Evolutionary conservation across 495 filamentous ascomycete genomes (phyloP).

Genomic region (Durotheca rogersii): DNA sequence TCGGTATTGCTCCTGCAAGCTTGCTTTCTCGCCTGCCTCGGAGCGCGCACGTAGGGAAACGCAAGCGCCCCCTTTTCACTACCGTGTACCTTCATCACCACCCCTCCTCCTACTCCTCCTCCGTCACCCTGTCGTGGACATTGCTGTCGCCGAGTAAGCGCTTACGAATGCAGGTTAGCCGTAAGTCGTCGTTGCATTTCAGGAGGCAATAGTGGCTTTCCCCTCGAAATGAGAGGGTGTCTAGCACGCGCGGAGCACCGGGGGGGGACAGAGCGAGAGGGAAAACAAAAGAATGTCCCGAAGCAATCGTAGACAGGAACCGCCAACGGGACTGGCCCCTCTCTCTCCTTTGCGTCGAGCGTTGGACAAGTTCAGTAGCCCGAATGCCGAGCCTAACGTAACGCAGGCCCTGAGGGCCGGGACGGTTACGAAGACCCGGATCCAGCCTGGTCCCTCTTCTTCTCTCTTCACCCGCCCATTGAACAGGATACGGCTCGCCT

Average conservation of each 20-base stretch:
- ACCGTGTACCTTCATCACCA: no score
- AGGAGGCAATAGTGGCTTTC: neutral
- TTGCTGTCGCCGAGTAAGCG: neutral
- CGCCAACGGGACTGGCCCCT: no score
- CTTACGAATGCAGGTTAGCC: neutral
- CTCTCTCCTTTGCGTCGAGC: no score
- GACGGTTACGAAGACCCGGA: neutral
- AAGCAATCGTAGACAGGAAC: no score
- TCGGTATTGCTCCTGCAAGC: constrained; percentile 36
- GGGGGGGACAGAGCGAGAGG: no score
- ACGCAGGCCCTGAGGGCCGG: constrained; percentile 4
- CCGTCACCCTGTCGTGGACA: neutral
- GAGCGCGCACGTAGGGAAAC: no score
- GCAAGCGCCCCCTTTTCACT: neutral
- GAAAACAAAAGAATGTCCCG: no score
- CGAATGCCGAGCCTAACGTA: constrained; percentile 19
- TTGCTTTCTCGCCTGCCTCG: no score
- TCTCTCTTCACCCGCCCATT: constrained; percentile 2
- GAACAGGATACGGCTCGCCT: constrained; percentile 7
- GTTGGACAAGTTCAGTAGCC: no score
- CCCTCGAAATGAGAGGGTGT: no score
- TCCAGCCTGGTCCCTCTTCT: neutral
- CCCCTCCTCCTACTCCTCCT: neutral
- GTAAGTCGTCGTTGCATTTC: neutral
- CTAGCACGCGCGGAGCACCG: no score